Evolutionary conservation across 192 early-diverging fungal species (phyloP).

Genomic region (Ambispora gerdemannii): DNA sequence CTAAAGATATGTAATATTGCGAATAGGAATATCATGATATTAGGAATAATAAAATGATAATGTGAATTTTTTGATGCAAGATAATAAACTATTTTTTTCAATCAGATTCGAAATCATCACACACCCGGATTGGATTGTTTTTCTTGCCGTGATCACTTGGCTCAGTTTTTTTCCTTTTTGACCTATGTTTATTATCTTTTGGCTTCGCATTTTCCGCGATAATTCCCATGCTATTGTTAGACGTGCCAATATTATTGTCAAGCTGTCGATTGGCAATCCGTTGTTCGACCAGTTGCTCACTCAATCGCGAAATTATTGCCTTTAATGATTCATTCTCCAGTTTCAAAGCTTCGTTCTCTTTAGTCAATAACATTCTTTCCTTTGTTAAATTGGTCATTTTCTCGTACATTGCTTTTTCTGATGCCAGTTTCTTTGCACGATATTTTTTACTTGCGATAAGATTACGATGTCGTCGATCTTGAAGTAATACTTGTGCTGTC

Average conservation of each 20-base stretch:
- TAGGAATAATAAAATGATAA: no score
- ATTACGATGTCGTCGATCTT: slow-evolving; percentile 18
- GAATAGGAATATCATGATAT: no score
- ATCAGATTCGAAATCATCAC: neutral
- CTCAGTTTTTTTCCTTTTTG: neutral
- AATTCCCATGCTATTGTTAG: neutral
- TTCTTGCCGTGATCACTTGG: neutral
- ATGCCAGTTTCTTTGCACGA: slow-evolving; percentile 7
- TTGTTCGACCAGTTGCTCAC: neutral
- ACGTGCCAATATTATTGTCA: neutral
- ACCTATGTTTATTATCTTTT: neutral
- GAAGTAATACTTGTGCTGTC: slow-evolving; percentile 13
- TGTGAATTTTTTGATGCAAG: no score
- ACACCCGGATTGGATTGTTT: neutral
- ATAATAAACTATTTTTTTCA: no score
- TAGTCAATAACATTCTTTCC: neutral
- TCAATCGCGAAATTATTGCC: neutral
- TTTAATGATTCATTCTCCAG: neutral
- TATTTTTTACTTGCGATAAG: slow-evolving; percentile 4
- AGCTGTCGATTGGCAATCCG: neutral
- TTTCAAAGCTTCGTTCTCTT: neutral
- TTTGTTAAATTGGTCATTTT: neutral
- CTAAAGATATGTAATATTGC: no score
- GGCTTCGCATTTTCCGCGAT: neutral
- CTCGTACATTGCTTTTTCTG: neutral